These are phyloP conservation scores for Aureobasidium sp. DNA, from an alignment of 2,329 filamentous ascomycete species.

Conservation along the genomic window DNA sequence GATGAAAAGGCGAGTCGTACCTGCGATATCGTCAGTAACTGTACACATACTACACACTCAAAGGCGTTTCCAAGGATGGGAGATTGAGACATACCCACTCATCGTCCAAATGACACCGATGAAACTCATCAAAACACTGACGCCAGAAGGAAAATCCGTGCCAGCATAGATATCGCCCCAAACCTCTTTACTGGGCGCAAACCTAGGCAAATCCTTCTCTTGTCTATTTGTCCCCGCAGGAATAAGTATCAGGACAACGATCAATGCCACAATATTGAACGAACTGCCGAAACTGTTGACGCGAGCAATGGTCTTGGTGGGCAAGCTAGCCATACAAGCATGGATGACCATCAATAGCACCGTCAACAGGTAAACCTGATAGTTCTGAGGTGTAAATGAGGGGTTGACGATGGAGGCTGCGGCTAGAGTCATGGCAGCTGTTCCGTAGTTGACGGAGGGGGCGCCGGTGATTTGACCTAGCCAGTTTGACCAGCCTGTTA, in stretches of 20 bases:
- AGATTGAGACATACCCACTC: conserved; percentile 18
- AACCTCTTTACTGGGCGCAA: conserved; percentile 51
- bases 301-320: conserved; percentile 62
- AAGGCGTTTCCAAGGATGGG: too few species aligned
- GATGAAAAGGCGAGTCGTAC: conserved; percentile 63
- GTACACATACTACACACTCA: background rate
- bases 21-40: conserved; percentile 29
- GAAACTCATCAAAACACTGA: conserved; percentile 65
- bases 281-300: conserved; percentile 65
- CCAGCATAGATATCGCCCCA: conserved; percentile 61
- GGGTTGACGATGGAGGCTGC: conserved; percentile 62
- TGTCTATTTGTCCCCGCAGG: conserved; percentile 50
- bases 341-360: conserved; percentile 62
- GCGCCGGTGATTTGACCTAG: conserved; percentile 59
- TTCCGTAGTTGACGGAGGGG: conserved; percentile 60
- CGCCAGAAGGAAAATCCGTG: conserved; percentile 60
- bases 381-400: conserved; percentile 55
- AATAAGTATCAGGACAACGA: conserved; percentile 62
- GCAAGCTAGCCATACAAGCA: conserved; percentile 59
- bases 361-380: conserved; percentile 63
- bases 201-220: conserved; percentile 49
- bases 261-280: conserved; percentile 62
- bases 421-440: conserved; percentile 64
- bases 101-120: conserved; percentile 65
- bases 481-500: conserved; percentile 67